phyloP scores from a whole-genome alignment of 768 basidiomycete species.

The Pulveroboletus sp. region DNA sequence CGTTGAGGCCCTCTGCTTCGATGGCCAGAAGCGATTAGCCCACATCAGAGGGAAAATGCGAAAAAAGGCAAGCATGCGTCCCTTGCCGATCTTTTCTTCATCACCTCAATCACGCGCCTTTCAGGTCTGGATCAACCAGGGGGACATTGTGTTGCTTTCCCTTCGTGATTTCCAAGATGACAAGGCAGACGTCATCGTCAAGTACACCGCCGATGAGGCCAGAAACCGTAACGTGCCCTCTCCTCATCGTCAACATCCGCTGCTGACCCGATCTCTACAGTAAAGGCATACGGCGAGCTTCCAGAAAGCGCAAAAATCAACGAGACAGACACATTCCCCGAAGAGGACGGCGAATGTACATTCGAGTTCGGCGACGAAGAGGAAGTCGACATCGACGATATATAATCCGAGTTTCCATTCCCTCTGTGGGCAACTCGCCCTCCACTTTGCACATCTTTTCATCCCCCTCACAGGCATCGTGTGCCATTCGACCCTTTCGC shows the following conservation, averaged over 20 bases:
- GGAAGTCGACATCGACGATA: slow-evolving; percentile 87
- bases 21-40: slow-evolving; percentile 95
- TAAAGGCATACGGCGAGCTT: slow-evolving; percentile 97
- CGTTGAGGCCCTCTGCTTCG: slow-evolving; percentile 94
- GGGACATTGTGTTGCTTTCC: slow-evolving; percentile 92
- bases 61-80: slow-evolving; percentile 72
- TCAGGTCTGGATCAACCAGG: slow-evolving; percentile 99
- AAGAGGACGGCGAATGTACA: slow-evolving; percentile 83
- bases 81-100: not conserved
- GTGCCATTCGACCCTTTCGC: not conserved
- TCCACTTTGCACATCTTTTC: not conserved
- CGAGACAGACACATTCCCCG: slow-evolving; percentile 91
- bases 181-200: slow-evolving; percentile 99
- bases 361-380: slow-evolving; percentile 90
- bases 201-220: slow-evolving; percentile 96
- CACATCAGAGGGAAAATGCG: slow-evolving; percentile 99
- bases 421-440: slow-evolving; percentile 13
- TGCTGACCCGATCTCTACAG: slow-evolving; percentile 32
- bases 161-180: slow-evolving; percentile 98
- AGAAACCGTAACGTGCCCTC: slow-evolving; percentile 56
- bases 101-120: slow-evolving; percentile 4
- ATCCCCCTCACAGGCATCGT: not conserved
- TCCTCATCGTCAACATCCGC: slow-evolving; percentile 1
- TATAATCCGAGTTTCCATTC: slow-evolving; percentile 40
- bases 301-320: slow-evolving; percentile 96